Base-by-base conservation (phyloP, 2,329 filamentous ascomycete genomes). In the Knoxdaviesia capensis region DNA sequence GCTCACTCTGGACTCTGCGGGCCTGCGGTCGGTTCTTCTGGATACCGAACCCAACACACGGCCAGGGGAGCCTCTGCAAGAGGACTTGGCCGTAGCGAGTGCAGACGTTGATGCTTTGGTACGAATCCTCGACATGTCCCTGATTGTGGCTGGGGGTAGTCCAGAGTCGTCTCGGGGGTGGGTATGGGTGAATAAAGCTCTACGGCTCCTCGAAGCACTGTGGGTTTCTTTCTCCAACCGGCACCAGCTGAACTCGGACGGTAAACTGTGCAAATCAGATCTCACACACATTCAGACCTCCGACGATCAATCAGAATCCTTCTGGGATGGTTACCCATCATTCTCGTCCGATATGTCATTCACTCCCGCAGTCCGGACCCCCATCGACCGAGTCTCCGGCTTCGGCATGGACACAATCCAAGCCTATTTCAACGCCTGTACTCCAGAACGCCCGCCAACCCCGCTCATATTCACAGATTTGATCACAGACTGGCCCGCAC, bases 401-500 rank as follows among this genome's bases (percentile, higher is more conserved):
- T 66, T 71, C 44, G 65, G 68, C 1, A 65, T 83, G 43, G 65
- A 68, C 34, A 53, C 55, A 0, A 84, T 87, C 52, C 70, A 81
- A 45, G 53, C 59, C 1, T 71, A 80, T 53, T 68, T 85, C 55
- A 61, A 63, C 36, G 54, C 32, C n/a, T 41, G 35, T 9, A 37
- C 42, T 3, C 28, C 40, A 7, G 32, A 59, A 9, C 44, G 47
- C 28, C 52, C 60, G 5, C 46, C 48, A 7, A 56, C 63, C 41
- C 85, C 88, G 0, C 49, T 92, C 4, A 65, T 94, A 7, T 76
- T 96, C 37, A 72, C 70, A 0, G 68, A 70, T 41, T 61, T 77
- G 1, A 65, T 82, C 2, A 56, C 66, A 0, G 59, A 74, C 48
- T 96, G 88, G 88, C 85, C 87, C 0, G 87, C 88, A 0, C 58